These are phyloP conservation scores for Diaporthe humulicola DNA, from an alignment of 2,329 filamentous ascomycete genomes.

Conservation along the genomic window DNA sequence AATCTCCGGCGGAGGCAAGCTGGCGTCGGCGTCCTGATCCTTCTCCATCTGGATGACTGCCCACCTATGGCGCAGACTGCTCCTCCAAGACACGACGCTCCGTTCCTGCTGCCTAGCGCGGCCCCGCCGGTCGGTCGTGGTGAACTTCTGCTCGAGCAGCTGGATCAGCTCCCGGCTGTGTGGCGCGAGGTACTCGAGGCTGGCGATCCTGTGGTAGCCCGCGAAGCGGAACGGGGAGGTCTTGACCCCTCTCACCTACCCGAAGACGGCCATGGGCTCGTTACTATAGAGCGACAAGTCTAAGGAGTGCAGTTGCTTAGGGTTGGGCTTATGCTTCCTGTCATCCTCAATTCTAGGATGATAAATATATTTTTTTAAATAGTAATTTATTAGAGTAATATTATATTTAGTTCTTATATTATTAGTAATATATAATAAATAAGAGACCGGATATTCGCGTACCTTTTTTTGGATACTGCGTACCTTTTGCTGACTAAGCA, in stretches of 20 bases:
- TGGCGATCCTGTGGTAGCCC: slow-evolving; percentile 10
- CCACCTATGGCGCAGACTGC: not conserved
- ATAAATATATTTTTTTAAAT: too few species aligned
- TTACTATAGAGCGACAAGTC: not conserved
- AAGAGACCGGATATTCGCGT: too few species aligned
- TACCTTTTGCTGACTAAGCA: too few species aligned
- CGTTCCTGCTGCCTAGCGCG: not conserved
- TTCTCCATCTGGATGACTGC: not conserved
- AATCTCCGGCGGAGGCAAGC: not conserved
- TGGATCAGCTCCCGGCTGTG: not conserved
- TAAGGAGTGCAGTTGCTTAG: not conserved
- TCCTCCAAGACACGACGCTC: not conserved
- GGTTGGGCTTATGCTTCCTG: not conserved
- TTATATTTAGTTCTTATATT: too few species aligned
- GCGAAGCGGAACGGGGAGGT: not conserved
- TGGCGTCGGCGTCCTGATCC: not conserved
- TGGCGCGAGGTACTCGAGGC: not conserved
- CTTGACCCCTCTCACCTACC: not conserved
- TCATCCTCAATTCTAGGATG: not conserved
- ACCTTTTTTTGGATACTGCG: too few species aligned
- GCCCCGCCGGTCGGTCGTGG: not conserved
- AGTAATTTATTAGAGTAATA: too few species aligned
- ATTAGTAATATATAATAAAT: too few species aligned
- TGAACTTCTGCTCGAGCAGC: slow-evolving; percentile 12
- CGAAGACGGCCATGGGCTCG: slow-evolving; percentile 2